Evolutionary conservation across 495 filamentous ascomycete species (phyloP).

Genomic region (Amphirosellinia nigrospora): DNA sequence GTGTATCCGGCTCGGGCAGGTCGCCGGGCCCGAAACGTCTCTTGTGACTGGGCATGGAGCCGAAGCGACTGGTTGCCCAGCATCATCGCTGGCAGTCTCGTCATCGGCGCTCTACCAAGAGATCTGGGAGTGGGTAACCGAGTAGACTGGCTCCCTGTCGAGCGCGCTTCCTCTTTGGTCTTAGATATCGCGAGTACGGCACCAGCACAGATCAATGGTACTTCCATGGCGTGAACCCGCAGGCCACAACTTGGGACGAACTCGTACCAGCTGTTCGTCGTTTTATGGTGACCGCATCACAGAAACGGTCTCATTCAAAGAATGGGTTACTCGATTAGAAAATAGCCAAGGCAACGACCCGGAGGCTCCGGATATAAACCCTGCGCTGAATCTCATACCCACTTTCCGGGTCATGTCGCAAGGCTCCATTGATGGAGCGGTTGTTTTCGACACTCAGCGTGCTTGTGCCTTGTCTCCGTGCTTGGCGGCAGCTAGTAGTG

Average conservation of each 20-base stretch:
- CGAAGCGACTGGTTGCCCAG: constrained; percentile 64
- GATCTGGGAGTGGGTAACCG: constrained; percentile 46
- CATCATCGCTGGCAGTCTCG: constrained; percentile 50
- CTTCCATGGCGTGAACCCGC: constrained; percentile 48
- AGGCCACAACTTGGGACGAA: too few species aligned
- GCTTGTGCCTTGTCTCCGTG: too few species aligned
- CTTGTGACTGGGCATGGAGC: constrained; percentile 59
- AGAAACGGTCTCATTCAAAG: too few species aligned
- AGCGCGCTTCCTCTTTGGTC: constrained; percentile 47
- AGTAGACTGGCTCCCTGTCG: constrained; percentile 63
- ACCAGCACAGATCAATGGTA: constrained; percentile 34
- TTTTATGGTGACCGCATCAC: too few species aligned
- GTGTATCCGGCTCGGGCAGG: constrained; percentile 59
- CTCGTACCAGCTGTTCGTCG: too few species aligned
- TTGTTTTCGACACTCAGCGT: background rate
- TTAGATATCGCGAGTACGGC: constrained; percentile 43
- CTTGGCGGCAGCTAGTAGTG: too few species aligned
- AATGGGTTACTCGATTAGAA: too few species aligned
- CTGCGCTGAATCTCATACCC: too few species aligned
- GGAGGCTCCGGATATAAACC: too few species aligned
- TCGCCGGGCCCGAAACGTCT: constrained; percentile 50
- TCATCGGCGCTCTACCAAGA: constrained; percentile 48
- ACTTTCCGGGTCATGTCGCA: too few species aligned
- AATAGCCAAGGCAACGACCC: too few species aligned
- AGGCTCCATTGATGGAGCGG: too few species aligned